These are phyloP conservation scores for Russula dissimulans DNA, from an alignment of 768 basidiomycete species.

Conservation along the genomic window DNA sequence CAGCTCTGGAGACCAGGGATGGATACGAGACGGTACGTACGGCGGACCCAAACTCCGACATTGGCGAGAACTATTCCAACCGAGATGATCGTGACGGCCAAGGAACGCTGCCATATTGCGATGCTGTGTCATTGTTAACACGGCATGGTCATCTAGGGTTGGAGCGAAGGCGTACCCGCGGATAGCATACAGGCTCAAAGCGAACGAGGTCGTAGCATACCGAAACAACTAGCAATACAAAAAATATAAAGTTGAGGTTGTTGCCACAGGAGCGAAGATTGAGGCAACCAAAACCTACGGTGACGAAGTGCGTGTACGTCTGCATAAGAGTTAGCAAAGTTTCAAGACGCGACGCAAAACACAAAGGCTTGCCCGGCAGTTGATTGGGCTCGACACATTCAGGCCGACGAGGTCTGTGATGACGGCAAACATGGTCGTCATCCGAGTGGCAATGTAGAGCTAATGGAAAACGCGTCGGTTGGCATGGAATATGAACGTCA, in stretches of 20 bases:
- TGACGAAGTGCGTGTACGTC: background rate
- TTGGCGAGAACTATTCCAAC: background rate
- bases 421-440: constrained; percentile 4
- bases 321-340: background rate
- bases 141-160: background rate
- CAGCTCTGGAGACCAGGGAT: background rate
- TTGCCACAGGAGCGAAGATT: background rate
- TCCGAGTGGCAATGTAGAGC: constrained; percentile 12
- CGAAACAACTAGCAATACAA: constrained; percentile 1
- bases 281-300: background rate
- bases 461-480: background rate
- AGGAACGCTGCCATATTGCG: constrained; percentile 12
- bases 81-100: background rate
- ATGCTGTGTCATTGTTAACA: background rate
- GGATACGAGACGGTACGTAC: background rate
- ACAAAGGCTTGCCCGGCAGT: constrained; percentile 8
- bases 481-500: background rate
- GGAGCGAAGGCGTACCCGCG: constrained; percentile 2
- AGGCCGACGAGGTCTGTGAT: constrained; percentile 9
- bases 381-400: background rate
- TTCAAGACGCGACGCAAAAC: background rate
- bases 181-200: constrained; percentile 11
- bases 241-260: background rate
- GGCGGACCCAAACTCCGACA: constrained; percentile 7
- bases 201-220: constrained; percentile 3